Percentiles rank a stretch among this genome's conserved stretches.
Conservation (phyloP, 2,329 filamentous ascomycete genomes). For the Aureobasidium melanogenum region DNA sequence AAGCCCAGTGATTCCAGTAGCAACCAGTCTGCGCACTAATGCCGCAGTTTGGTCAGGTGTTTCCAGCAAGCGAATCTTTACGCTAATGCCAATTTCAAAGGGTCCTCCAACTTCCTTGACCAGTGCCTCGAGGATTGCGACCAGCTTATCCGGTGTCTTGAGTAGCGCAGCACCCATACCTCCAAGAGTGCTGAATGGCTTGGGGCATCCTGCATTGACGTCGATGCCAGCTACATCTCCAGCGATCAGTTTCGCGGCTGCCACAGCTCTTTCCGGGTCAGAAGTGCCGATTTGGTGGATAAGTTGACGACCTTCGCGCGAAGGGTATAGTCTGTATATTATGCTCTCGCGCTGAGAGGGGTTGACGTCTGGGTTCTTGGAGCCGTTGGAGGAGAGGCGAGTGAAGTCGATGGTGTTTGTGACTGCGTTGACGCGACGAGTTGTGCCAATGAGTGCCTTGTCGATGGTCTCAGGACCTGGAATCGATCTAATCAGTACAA, state of each 20-base stretch:
- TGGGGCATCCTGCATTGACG: slow-evolving; percentile 96
- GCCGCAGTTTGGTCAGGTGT: slow-evolving; percentile 65
- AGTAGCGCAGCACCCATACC: slow-evolving; percentile 95
- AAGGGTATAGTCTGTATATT: slow-evolving; percentile 77
- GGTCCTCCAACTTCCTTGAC: slow-evolving; percentile 68
- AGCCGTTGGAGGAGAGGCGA: slow-evolving; percentile 62
- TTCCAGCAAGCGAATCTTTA: slow-evolving; percentile 87
- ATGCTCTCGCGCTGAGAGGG: slow-evolving; percentile 52
- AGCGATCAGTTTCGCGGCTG: slow-evolving; percentile 76
- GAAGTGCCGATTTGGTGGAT: slow-evolving; percentile 92
- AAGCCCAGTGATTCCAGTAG: slow-evolving; percentile 82
- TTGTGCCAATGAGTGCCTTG: slow-evolving; percentile 79
- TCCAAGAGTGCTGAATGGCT: slow-evolving; percentile 85
- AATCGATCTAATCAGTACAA: not conserved
- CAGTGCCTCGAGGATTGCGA: slow-evolving; percentile 72
- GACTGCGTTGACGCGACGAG: slow-evolving; percentile 63
- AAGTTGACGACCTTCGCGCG: slow-evolving; percentile 61
- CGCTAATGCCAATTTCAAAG: slow-evolving; percentile 85
- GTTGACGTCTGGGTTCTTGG: slow-evolving; percentile 46
- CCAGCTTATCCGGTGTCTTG: slow-evolving; percentile 72
- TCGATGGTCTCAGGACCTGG: slow-evolving; percentile 89
- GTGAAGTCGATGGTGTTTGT: slow-evolving; percentile 81
- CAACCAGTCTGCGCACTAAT: slow-evolving; percentile 68
- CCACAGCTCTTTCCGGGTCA: slow-evolving; percentile 70
- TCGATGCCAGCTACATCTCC: slow-evolving; percentile 88